Evolutionary conservation across 192 early-diverging fungal genomes (phyloP), one percentile per base, ranked within the genome.

Genomic region (Rhizophagus prolifer): DNA sequence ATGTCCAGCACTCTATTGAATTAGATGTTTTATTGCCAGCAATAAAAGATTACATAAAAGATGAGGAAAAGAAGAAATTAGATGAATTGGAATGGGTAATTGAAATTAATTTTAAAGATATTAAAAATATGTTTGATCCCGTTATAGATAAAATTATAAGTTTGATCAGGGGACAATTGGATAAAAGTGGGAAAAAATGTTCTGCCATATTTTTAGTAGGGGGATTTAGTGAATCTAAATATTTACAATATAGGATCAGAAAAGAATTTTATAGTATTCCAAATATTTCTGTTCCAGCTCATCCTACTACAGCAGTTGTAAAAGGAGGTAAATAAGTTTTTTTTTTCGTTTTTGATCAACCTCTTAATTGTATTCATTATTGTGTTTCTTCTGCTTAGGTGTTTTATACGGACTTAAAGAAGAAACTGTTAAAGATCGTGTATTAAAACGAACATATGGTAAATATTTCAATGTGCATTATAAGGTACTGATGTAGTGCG

Each of bases 201-300:
- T 78, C 79, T 1, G 79, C 79, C 10, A 84, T 87, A 30, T 85
- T 87, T 59, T 79, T 87, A 69, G 86, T 86, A 0, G 86, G 86
- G 71, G 86, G 47, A 54, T 54, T 54, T 54, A 54, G 47, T 19
- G 47, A 54, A 54, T 54, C 47, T 54, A 54, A 54, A 76, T 89
- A 89, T 66, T 77, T 89, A 25, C 84, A 83, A 73, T 79, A 78
- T 44, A 82, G 86, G 46, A 82, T 87, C n/a, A 84, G 85, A 72
- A 68, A 81, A 25, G 83, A 80, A 13, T 89, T 87, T 71, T 76
- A 77, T 28, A 74, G 63, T 23, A 80, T 88, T 10, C 80, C 79
- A 9, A 81, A 82, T 70, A 89, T 89, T 69, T 76, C 79, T 0
- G 79, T 79, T 30, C 82, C 82, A 16, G 64, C 77, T 26, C 58